A percentile compares a stretch with the other conserved stretches of the same genome.
These are phyloP conservation scores for Hypoxylon sp. DNA, from an alignment of 2,329 filamentous ascomycete species.

Conservation along the genomic window DNA sequence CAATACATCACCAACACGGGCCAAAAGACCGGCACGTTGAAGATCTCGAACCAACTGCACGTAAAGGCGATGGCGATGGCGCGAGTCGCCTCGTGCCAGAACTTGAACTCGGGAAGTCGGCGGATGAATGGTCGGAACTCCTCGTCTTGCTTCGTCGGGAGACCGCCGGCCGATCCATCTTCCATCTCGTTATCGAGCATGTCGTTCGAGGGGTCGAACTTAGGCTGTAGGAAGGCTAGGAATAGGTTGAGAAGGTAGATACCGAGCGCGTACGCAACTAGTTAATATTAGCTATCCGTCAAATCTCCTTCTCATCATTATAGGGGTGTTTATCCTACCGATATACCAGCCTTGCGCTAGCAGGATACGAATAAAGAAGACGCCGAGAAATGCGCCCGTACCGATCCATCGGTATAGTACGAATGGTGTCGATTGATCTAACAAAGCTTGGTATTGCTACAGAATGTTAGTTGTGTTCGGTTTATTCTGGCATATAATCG, in stretches of 20 bases:
- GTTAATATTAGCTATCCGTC: constrained; percentile 33
- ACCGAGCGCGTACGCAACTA: constrained; percentile 96
- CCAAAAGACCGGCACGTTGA: constrained; percentile 99
- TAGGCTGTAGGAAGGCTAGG: constrained; percentile 97
- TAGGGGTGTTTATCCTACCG: constrained; percentile 67
- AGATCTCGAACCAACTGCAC: constrained; percentile 94
- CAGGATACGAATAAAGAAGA: constrained; percentile 93
- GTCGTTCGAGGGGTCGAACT: constrained; percentile 98
- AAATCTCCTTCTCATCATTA: neutral
- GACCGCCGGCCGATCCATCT: constrained; percentile 83
- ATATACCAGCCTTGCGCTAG: constrained; percentile 99
- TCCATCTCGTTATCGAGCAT: constrained; percentile 94
- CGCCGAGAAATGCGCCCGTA: constrained; percentile 79
- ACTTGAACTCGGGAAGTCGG: constrained; percentile 98
- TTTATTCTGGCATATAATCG: neutral
- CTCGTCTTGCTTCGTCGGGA: constrained; percentile 96
- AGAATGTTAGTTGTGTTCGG: constrained; percentile 33
- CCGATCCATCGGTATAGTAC: constrained; percentile 91
- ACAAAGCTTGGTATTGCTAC: constrained; percentile 92
- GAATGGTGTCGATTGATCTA: constrained; percentile 94
- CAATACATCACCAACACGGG: constrained; percentile 98
- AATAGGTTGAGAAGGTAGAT: constrained; percentile 99
- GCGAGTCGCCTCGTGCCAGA: constrained; percentile 96
- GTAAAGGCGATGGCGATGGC: constrained; percentile 86
- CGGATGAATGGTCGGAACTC: constrained; percentile 98